These are phyloP conservation scores for Colletotrichum scovillei DNA, from an alignment of 2,329 filamentous ascomycete genomes.

Conservation along the genomic window DNA sequence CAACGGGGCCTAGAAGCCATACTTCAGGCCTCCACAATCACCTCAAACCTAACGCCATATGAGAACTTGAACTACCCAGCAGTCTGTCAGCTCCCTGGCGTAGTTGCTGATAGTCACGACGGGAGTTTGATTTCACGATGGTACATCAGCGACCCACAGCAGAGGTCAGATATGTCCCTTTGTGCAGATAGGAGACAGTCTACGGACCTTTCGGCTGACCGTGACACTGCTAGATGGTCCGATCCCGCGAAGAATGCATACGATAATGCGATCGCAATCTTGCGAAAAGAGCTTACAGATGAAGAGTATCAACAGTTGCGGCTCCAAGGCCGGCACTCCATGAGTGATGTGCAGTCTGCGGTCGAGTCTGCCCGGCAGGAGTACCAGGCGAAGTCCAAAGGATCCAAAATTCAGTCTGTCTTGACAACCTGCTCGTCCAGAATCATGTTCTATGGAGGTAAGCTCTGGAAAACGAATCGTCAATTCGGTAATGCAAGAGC, in stretches of 20 bases:
- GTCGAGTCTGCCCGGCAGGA: neutral
- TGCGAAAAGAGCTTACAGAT: neutral
- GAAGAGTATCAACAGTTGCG: neutral
- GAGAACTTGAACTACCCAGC: neutral
- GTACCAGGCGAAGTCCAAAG: neutral
- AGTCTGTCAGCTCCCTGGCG: neutral
- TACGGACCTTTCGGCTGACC: neutral
- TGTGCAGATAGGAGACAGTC: neutral
- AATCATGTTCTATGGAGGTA: constrained; percentile 15
- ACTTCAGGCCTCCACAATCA: neutral
- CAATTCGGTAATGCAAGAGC: too few species aligned
- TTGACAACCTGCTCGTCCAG: constrained; percentile 7
- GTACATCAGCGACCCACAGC: neutral
- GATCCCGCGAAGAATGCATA: constrained; percentile 9
- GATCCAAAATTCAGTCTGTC: neutral
- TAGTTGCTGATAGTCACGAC: neutral
- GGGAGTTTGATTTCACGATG: neutral
- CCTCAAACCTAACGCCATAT: neutral
- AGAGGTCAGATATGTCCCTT: neutral
- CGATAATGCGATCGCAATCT: neutral
- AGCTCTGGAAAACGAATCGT: neutral
- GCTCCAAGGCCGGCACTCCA: neutral
- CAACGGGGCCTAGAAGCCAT: neutral
- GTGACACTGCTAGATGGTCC: neutral
- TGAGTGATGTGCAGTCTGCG: constrained; percentile 1